Percentiles rank a stretch among this genome's conserved stretches.
These are phyloP conservation scores for Melaleuca quinquenervia DNA, from an alignment of 345 rosid genomes.

Conservation along the genomic window DNA sequence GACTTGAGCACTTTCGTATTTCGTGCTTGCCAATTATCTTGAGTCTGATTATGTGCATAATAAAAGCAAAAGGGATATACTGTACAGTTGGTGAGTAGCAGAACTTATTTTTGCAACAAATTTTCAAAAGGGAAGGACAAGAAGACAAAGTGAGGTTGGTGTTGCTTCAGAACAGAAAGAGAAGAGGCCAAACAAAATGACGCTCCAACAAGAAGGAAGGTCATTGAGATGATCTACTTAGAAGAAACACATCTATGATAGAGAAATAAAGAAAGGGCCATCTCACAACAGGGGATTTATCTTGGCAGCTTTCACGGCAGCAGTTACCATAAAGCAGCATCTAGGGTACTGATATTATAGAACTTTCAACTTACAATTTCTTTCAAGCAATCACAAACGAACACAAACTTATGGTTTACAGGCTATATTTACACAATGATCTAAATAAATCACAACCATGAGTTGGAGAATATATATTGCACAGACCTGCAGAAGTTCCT, in stretches of 20 bases:
- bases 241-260: not conserved
- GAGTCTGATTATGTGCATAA: not conserved
- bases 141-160: not conserved
- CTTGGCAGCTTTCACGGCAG: not conserved
- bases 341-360: not conserved
- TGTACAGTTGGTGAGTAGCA: not conserved
- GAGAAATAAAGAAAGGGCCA: not conserved
- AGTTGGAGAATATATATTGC: not conserved
- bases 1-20: not conserved
- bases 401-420: not conserved
- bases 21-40: not conserved
- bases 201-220: not conserved
- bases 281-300: not conserved
- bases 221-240: not conserved
- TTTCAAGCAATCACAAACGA: not conserved
- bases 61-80: not conserved
- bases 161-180: not conserved
- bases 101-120: not conserved
- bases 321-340: not conserved
- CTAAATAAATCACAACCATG: not conserved
- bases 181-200: not conserved
- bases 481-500: conserved; percentile 69
- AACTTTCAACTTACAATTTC: not conserved
- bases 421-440: not conserved
- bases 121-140: not conserved